Evolutionary conservation across 257 asterid genomes (phyloP), one percentile per base, ranked within the genome.

Genomic region (Ilex aquifolium): DNA sequence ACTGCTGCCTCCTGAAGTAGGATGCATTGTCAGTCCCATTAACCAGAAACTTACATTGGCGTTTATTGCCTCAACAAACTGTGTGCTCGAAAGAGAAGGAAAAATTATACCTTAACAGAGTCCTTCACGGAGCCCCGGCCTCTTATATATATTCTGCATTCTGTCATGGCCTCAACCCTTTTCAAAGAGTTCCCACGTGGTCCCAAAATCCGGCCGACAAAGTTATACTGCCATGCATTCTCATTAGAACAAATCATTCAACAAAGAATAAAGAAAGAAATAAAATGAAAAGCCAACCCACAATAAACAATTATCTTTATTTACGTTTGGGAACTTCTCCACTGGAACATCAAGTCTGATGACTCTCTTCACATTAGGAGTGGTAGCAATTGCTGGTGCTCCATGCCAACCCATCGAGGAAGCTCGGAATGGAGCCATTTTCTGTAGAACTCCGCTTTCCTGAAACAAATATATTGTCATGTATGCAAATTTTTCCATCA

Each of bases 111-210:
- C 95, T 82, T 80, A 65, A 80, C 56, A 51, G 91, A 12, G 74
- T 88, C 95, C 82, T 88, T 88, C 62, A 88, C 90, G 9, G 95
- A 88, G 64, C 95, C 95, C 49, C 67, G 82, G 56, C 95, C 93
- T 67, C 95, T 74, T 30, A 88, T 88, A 74, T 73, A 88, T 57
- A 88, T 80, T 64, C 93, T 82, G 77, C 95, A 88, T 58, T 85
- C 87, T n/a, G 95, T 88, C 77, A 79, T 50, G 56, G 88, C 87
- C 72, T 85, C 95, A 58, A 85, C 84, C 62, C 91, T 82, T 75
- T 88, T 88, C 76, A 88, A 77, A 67, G 94, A 88, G 76, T 88
- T 88, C 36, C 94, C 95, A 54, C 95, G 94, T 1, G 91, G 91
- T 53, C 95, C 91, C 48, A 88, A 71, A 73, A 88, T 85, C 69